phyloP scores from a whole-genome alignment of 768 basidiomycete species.

The Plicaturopsis crispa region DNA sequence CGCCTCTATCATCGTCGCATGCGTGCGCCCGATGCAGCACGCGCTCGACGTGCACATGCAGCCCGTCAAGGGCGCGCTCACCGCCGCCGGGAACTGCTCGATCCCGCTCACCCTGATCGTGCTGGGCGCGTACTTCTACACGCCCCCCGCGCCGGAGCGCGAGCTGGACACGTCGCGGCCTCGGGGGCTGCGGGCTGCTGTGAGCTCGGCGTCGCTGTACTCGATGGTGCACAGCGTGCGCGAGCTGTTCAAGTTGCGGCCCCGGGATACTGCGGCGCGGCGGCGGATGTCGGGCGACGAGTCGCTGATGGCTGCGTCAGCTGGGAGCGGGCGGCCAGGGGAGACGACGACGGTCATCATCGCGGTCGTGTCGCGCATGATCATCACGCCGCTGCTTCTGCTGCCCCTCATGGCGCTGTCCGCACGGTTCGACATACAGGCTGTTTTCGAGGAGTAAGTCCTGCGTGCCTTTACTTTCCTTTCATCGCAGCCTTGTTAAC shows the following conservation, averaged over 20 bases:
- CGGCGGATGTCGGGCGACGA: not conserved
- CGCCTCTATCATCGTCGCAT: slow-evolving; percentile 68
- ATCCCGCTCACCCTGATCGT: slow-evolving; percentile 89
- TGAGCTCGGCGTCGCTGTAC: slow-evolving; percentile 26
- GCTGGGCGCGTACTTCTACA: slow-evolving; percentile 87
- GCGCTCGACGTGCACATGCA: slow-evolving; percentile 54
- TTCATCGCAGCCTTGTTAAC: slow-evolving; percentile 3
- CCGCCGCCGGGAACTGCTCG: slow-evolving; percentile 63
- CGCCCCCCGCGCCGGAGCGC: slow-evolving; percentile 15
- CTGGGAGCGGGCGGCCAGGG: slow-evolving; percentile 40
- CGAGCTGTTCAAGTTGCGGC: slow-evolving; percentile 32
- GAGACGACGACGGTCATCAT: slow-evolving; percentile 83
- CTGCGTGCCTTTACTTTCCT: slow-evolving; percentile 2
- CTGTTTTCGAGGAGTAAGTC: slow-evolving; percentile 72
- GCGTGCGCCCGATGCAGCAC: slow-evolving; percentile 68
- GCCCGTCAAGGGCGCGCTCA: slow-evolving; percentile 63
- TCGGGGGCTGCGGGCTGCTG: slow-evolving; percentile 9
- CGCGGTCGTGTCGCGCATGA: slow-evolving; percentile 79
- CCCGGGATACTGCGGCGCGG: slow-evolving; percentile 6
- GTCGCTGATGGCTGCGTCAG: not conserved
- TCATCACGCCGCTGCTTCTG: slow-evolving; percentile 72
- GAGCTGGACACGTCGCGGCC: slow-evolving; percentile 6
- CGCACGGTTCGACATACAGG: slow-evolving; percentile 48
- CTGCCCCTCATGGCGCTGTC: slow-evolving; percentile 69
- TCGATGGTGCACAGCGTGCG: slow-evolving; percentile 34